Conservation (phyloP, 2,329 filamentous ascomycete genomes). For the Monosporascus sp. region DNA sequence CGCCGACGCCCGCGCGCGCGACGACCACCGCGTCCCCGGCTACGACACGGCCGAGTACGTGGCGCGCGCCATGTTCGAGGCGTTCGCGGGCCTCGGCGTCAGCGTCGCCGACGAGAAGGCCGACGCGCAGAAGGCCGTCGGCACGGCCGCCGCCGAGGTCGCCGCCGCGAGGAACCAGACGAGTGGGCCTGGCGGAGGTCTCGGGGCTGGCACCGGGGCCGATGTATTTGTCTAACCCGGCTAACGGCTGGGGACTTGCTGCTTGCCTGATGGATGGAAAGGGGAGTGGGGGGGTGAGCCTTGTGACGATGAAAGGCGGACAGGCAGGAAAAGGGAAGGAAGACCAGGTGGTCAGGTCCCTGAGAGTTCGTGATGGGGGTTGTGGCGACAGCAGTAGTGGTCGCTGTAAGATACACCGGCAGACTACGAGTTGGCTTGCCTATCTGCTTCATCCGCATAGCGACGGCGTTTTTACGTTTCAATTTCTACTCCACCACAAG, state of each 20-base stretch:
- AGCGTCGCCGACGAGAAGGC: conserved; percentile 75
- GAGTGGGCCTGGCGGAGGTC: conserved; percentile 27
- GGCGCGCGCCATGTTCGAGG: conserved; percentile 74
- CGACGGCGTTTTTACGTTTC: conserved; percentile 1
- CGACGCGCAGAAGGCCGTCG: conserved; percentile 27
- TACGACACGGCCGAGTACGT: conserved; percentile 82
- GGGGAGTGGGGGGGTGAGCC: background rate
- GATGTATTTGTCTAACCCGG: conserved; percentile 30
- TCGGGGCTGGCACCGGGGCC: conserved; percentile 37
- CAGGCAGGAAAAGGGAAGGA: too few relatives aligned
- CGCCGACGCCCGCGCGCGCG: conserved; percentile 59
- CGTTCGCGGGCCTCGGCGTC: conserved; percentile 82
- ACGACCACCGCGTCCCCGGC: conserved; percentile 67
- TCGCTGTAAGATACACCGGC: background rate
- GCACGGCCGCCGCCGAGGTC: conserved; percentile 29
- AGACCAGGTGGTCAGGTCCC: too few relatives aligned
- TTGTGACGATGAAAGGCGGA: too few relatives aligned
- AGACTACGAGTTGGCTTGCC: background rate
- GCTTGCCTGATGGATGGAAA: background rate
- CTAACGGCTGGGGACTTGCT: too few relatives aligned
- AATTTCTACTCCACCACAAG: too few relatives aligned
- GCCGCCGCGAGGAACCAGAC: conserved; percentile 27
- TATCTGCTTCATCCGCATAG: background rate
- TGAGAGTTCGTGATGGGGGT: too few relatives aligned
- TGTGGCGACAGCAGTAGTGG: too few relatives aligned